Evolutionary conservation across 495 filamentous ascomycete genomes (phyloP).

Genomic region (Podospora pseudopauciseta): DNA sequence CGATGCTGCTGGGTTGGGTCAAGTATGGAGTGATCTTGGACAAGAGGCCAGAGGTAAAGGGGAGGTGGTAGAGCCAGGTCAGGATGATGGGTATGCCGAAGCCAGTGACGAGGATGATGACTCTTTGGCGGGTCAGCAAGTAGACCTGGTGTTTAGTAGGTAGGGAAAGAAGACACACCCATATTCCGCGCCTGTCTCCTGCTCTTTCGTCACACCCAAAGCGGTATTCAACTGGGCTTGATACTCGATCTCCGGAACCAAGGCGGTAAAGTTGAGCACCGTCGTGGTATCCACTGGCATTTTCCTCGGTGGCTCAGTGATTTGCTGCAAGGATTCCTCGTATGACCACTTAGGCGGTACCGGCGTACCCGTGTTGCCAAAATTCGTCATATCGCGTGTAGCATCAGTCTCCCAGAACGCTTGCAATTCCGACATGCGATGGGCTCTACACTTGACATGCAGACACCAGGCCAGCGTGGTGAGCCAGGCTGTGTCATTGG

Average conservation of each 20-base stretch:
- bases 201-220: background rate
- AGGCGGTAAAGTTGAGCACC: constrained; percentile 5
- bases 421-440: constrained; percentile 4
- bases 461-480: constrained; percentile 10
- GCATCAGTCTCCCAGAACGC: constrained; percentile 3
- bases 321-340: background rate
- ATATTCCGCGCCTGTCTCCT: constrained; percentile 1
- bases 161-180: background rate
- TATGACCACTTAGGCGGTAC: background rate
- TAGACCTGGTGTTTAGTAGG: background rate
- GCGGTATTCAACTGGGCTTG: background rate
- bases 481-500: constrained; percentile 8
- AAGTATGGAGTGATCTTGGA: constrained; percentile 5
- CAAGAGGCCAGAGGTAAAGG: constrained; percentile 9
- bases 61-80: constrained; percentile 12
- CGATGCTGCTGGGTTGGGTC: constrained; percentile 28
- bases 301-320: background rate
- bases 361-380: background rate
- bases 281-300: background rate
- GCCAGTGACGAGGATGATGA: constrained; percentile 12
- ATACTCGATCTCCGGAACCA: background rate
- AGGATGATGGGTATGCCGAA: constrained; percentile 10
- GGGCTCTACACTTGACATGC: background rate
- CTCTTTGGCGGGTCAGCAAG: background rate
- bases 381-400: background rate